Base-by-base conservation (phyloP, 1,284 basidiomycete species). In the Violaceomyces palustris region DNA sequence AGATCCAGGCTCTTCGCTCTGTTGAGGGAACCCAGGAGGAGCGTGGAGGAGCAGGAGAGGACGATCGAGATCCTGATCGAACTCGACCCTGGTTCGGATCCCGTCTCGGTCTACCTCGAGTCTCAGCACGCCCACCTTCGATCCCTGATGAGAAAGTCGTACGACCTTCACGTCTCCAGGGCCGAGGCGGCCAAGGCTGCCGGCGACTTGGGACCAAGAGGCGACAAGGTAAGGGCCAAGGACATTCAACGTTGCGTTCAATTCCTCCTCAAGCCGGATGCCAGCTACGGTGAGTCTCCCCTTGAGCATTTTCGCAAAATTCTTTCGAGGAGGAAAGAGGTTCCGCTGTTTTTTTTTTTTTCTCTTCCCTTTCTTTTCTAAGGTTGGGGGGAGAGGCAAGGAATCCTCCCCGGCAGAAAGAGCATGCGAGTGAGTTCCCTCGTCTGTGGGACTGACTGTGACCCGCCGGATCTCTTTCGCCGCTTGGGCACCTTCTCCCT, bases 31-130 rank as follows among this genome's bases (percentile, higher is more conserved):
- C 80, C 85, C 2, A 79, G 77, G 31, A 78, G 87, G 34, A 83
- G 81, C 35, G 81, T 93, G 4, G 94, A 98, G 49, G 93, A 97
- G 60, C 89, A 96, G 55, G 92, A 97, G 76, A 91, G 88, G 77
- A 96, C 88, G 1, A 87, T 99, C 37, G 92, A 98, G 90, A 61
- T 72, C 26, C 45, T 72, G 27, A 56, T 71, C 17, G 67, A 66
- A 39, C 56, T 72, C n/a, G 65, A 69, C 25, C 61, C 68, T 1
- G 39, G 40, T 17, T 56, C 64, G n/a, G 69, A 73, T 40, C 88
- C 92, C 0, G 83, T 91, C 35, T 93, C 91, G 87, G 83, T 85
- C 15, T 98, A 88, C 73, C 86, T 98, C 59, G 93, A 97, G 66
- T 83, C 84, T 43, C 92, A 97, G 61, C 90, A 97, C 71, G 81